Conservation (phyloP, 2,329 filamentous ascomycete species). For the Aspergillus fructus region DNA sequence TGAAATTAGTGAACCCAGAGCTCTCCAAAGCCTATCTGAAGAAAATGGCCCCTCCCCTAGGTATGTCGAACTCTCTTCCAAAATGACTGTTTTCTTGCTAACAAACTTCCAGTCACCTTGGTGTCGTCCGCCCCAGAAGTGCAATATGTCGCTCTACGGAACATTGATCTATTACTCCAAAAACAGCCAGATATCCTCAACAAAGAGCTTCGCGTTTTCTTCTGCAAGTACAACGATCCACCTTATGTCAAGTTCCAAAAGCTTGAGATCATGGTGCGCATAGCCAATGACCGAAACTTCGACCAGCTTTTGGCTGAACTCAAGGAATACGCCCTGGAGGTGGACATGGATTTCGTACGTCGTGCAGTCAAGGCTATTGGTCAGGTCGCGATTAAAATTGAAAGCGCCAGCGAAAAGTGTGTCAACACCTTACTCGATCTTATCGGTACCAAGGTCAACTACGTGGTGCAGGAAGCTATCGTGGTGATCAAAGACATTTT, state of each 20-base stretch:
- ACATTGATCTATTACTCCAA: conserved; percentile 93
- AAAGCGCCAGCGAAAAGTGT: conserved; percentile 89
- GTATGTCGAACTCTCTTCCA: conserved; percentile 49
- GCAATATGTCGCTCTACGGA: conserved; percentile 92
- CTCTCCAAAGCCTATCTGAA: conserved; percentile 83
- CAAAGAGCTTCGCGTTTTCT: conserved; percentile 97
- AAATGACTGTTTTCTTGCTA: conserved; percentile 11
- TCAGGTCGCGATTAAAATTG: conserved; percentile 98
- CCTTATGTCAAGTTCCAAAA: conserved; percentile 98
- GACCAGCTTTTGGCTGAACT: conserved; percentile 91
- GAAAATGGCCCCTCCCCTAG: conserved; percentile 96
- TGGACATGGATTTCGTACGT: conserved; percentile 98
- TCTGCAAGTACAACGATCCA: conserved; percentile 99
- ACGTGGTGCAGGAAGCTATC: conserved; percentile 96
- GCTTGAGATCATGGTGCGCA: conserved; percentile 98
- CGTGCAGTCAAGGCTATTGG: conserved; percentile 94
- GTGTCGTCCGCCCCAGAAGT: conserved; percentile 95
- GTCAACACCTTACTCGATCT: conserved; percentile 91
- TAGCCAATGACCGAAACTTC: conserved; percentile 95
- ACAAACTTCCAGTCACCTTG: conserved; percentile 69
- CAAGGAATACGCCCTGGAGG: conserved; percentile 96
- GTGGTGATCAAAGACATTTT: conserved; percentile 99
- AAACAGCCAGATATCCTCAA: conserved; percentile 95
- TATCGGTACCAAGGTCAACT: conserved; percentile 97
- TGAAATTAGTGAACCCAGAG: conserved; percentile 78